phyloP scores from a whole-genome alignment of 495 filamentous ascomycete species.

The Recurvomyces mirabilis region DNA sequence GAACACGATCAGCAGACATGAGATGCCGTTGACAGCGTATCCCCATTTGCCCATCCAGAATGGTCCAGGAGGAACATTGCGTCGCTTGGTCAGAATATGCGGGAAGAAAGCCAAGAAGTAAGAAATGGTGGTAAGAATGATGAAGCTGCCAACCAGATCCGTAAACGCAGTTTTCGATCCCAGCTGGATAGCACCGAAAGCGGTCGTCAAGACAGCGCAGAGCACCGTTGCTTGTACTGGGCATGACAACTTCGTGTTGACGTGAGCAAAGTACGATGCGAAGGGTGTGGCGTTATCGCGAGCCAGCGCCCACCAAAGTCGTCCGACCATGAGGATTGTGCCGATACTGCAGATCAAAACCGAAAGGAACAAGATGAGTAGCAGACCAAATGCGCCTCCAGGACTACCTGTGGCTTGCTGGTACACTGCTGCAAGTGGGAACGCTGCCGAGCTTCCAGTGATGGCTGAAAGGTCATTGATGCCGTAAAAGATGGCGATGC shows the following conservation, averaged over 20 bases:
- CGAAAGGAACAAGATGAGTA: slow-evolving; percentile 58
- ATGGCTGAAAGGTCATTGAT: slow-evolving; percentile 54
- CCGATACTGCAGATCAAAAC: slow-evolving; percentile 53
- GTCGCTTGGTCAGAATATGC: slow-evolving; percentile 54
- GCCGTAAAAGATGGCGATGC: slow-evolving; percentile 61
- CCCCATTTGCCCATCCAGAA: slow-evolving; percentile 58
- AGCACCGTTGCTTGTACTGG: slow-evolving; percentile 60
- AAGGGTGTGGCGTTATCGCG: slow-evolving; percentile 59
- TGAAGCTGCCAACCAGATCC: slow-evolving; percentile 62
- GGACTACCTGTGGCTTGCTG: slow-evolving; percentile 53
- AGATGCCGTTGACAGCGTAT: slow-evolving; percentile 45
- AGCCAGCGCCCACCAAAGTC: slow-evolving; percentile 76
- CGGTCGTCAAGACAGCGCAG: slow-evolving; percentile 48
- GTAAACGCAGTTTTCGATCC: slow-evolving; percentile 64
- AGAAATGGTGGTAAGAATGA: slow-evolving; percentile 59
- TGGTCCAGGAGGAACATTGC: slow-evolving; percentile 51
- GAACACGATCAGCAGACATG: slow-evolving; percentile 52
- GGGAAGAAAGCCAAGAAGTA: slow-evolving; percentile 69
- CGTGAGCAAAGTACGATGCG: slow-evolving; percentile 34
- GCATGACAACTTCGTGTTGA: slow-evolving; percentile 44
- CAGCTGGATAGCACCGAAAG: slow-evolving; percentile 64
- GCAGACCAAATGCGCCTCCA: slow-evolving; percentile 51
- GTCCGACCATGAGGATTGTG: slow-evolving; percentile 62
- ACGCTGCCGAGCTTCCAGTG: slow-evolving; percentile 43
- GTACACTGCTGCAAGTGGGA: slow-evolving; percentile 72